Conservation (phyloP, 805 yeast species). For the Ogataea philodendri region DNA sequence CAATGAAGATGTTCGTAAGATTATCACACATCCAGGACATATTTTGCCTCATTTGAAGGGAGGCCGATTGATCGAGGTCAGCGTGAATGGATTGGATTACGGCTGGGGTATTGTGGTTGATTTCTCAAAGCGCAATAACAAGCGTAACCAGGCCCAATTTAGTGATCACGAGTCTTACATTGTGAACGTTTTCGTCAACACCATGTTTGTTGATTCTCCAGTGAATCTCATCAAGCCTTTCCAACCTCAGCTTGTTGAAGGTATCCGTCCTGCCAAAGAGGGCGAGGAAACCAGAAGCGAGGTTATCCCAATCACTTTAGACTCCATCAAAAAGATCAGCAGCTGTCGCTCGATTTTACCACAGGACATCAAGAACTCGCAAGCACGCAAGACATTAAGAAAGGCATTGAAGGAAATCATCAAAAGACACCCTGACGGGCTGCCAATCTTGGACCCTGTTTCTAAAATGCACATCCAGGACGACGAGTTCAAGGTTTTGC, state of each 20-base stretch:
- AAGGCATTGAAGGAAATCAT: conserved; percentile 79
- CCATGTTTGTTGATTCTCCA: conserved; percentile 83
- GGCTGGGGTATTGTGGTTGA: conserved; percentile 96
- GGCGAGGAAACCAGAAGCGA: conserved; percentile 74
- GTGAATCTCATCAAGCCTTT: conserved; percentile 72
- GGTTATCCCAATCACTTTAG: conserved; percentile 80
- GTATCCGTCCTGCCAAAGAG: conserved; percentile 77
- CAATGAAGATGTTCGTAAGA: conserved; percentile 71
- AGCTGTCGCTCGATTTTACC: conserved; percentile 82
- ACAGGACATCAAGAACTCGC: conserved; percentile 58
- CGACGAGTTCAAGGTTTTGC: conserved; percentile 64
- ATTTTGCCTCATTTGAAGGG: conserved; percentile 79
- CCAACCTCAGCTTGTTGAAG: conserved; percentile 79
- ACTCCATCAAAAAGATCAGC: conserved; percentile 71
- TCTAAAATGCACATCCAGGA: conserved; percentile 83
- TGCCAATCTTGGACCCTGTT: conserved; percentile 89
- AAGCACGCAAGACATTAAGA: conserved; percentile 57
- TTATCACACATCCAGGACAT: conserved; percentile 89
- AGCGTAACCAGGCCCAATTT: conserved; percentile 57
- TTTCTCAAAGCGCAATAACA: conserved; percentile 61
- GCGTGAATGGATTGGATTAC: conserved; percentile 62
- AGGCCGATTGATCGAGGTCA: conserved; percentile 78
- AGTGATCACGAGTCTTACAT: conserved; percentile 88
- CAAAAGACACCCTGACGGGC: conserved; percentile 82
- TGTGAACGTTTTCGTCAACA: conserved; percentile 77